phyloP scores from a whole-genome alignment of 495 filamentous ascomycete genomes.

The Chlorociboria aeruginascens region DNA sequence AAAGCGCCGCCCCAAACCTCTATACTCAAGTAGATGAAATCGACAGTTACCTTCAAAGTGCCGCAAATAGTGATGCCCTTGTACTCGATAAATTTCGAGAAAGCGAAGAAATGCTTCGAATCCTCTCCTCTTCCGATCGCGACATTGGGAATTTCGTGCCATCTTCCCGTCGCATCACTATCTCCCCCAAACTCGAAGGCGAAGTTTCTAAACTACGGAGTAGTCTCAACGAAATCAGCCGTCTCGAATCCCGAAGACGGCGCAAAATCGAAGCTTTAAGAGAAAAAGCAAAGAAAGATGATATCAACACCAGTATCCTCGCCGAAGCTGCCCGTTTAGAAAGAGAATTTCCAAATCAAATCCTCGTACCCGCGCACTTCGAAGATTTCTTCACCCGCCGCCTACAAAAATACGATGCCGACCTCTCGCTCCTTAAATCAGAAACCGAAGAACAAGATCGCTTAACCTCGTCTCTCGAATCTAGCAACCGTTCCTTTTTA shows the following conservation, averaged over 20 bases:
- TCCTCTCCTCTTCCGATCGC: conserved; percentile 67
- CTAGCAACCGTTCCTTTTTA: conserved; percentile 70
- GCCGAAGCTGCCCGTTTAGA: conserved; percentile 75
- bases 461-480: conserved; percentile 49
- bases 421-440: conserved; percentile 53
- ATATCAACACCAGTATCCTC: conserved; percentile 77
- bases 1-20: conserved; percentile 58
- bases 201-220: conserved; percentile 62
- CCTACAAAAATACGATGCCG: conserved; percentile 64
- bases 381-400: conserved; percentile 82
- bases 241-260: conserved; percentile 65
- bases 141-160: conserved; percentile 82
- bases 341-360: conserved; percentile 65
- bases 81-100: conserved; percentile 69
- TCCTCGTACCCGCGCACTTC: conserved; percentile 78
- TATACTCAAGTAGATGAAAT: conserved; percentile 69
- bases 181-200: conserved; percentile 68
- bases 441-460: conserved; percentile 71
- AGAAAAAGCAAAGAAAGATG: conserved; percentile 71
- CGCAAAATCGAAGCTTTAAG: conserved; percentile 63
- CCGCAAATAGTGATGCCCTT: conserved; percentile 68
- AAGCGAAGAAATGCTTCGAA: conserved; percentile 57
- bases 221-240: conserved; percentile 68
- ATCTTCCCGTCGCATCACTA: conserved; percentile 62
- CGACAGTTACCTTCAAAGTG: conserved; percentile 76